Evolutionary conservation across 1,139 yeast species (phyloP).

Genomic region (Candida anutae): DNA sequence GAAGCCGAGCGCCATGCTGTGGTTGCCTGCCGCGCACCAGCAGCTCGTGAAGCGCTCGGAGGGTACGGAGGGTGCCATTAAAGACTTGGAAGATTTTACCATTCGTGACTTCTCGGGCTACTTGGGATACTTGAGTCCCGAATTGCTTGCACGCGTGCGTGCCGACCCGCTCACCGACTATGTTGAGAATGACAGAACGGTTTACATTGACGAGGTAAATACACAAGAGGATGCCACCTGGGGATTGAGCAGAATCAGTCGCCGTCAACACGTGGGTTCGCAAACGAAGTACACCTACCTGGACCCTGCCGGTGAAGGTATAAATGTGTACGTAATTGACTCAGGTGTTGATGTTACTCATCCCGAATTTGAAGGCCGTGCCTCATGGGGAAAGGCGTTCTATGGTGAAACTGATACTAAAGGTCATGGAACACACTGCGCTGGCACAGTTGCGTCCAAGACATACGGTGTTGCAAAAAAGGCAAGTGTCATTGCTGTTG

Average conservation of each 20-base stretch:
- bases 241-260: constrained; percentile 34
- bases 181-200: constrained; percentile 29
- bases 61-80: too few relatives aligned
- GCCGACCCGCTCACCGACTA: constrained; percentile 24
- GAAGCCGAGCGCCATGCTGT: too few relatives aligned
- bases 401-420: constrained; percentile 29
- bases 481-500: constrained; percentile 35
- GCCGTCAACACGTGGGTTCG: constrained; percentile 13
- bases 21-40: too few relatives aligned
- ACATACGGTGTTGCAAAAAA: constrained; percentile 38
- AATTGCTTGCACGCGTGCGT: constrained; percentile 18
- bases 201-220: constrained; percentile 23
- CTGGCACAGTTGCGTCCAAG: constrained; percentile 38
- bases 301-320: constrained; percentile 36
- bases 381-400: constrained; percentile 36
- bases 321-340: constrained; percentile 37
- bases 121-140: constrained; percentile 24
- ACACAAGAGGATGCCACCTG: constrained; percentile 33
- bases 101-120: constrained; percentile 26
- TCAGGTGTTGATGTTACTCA: constrained; percentile 36
- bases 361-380: constrained; percentile 36
- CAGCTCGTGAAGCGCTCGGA: too few relatives aligned
- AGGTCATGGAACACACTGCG: constrained; percentile 41
- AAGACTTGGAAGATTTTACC: too few relatives aligned
- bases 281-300: constrained; percentile 23